Conservation (phyloP, 495 filamentous ascomycete species). For the Copromyces sp. region DNA sequence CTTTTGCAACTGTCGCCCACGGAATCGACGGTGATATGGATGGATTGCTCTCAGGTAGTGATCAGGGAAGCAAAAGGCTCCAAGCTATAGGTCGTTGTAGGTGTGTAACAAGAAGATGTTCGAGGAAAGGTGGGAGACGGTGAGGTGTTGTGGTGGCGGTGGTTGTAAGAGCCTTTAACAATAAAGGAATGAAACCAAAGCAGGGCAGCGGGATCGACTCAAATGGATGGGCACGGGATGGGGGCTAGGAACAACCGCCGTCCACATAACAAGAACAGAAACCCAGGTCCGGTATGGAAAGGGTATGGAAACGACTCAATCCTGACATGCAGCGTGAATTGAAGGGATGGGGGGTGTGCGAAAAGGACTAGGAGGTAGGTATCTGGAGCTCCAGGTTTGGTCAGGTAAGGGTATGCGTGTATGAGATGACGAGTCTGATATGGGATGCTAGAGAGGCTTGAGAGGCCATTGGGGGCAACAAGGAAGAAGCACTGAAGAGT, state of each 20-base stretch:
- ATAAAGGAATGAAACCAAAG: conserved; percentile 10
- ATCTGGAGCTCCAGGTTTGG: conserved; percentile 2
- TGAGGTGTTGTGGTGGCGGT: conserved; percentile 8
- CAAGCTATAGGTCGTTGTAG: conserved; percentile 10
- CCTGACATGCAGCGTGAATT: conserved; percentile 10
- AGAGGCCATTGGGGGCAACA: not conserved
- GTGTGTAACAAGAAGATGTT: conserved; percentile 41
- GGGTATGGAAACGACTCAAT: conserved; percentile 8
- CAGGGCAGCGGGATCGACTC: conserved; percentile 19
- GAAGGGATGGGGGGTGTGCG: conserved; percentile 7
- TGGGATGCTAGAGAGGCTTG: not conserved
- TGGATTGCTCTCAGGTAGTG: not conserved
- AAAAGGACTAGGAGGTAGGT: not conserved
- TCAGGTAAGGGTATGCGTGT: not conserved
- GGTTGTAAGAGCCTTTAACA: conserved; percentile 3
- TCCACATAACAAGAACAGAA: not conserved
- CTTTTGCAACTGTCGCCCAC: not conserved
- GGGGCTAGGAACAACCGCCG: conserved; percentile 12
- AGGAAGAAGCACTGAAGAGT: not conserved
- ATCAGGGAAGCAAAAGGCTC: conserved; percentile 9
- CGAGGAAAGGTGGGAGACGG: conserved; percentile 26
- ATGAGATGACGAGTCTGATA: not conserved
- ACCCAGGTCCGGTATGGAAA: not conserved
- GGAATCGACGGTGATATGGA: not conserved
- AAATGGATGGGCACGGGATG: conserved; percentile 26